phyloP scores from a whole-genome alignment of 129 eudicot genomes.

The Arctium lappa region DNA sequence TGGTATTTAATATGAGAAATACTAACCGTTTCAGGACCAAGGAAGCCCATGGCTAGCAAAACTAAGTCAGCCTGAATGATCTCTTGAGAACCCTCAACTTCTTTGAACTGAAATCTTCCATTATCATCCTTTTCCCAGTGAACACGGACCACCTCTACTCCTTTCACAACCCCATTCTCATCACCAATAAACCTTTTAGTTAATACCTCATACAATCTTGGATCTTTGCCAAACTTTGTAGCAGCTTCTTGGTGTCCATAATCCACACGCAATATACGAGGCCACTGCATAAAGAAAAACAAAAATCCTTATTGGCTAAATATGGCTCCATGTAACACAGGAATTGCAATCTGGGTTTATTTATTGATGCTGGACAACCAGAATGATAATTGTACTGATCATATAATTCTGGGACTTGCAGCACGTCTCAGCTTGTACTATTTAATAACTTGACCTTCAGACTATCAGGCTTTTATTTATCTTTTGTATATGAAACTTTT shows the following conservation, averaged over 20 bases:
- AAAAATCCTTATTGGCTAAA: neutral
- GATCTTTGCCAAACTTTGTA: slow-evolving; percentile 90
- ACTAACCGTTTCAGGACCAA: slow-evolving; percentile 97
- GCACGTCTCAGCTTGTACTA: too few relatives aligned
- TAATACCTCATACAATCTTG: slow-evolving; percentile 85
- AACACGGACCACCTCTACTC: slow-evolving; percentile 76
- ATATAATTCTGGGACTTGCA: too few relatives aligned
- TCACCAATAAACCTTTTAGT: slow-evolving; percentile 88
- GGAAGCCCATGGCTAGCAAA: slow-evolving; percentile 97
- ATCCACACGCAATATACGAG: slow-evolving; percentile 95
- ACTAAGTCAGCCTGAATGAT: slow-evolving; percentile 81
- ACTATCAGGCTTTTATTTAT: too few relatives aligned
- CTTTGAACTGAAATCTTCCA: slow-evolving; percentile 88
- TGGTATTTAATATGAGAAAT: neutral
- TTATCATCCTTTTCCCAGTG: slow-evolving; percentile 91
- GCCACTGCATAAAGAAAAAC: slow-evolving; percentile 65
- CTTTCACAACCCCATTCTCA: slow-evolving; percentile 80
- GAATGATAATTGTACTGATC: too few relatives aligned
- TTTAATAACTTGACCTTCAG: too few relatives aligned
- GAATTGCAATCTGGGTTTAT: too few relatives aligned
- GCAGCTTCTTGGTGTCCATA: slow-evolving; percentile 98
- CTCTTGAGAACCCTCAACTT: slow-evolving; percentile 88
- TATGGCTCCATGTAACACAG: neutral
- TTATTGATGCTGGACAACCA: too few relatives aligned
- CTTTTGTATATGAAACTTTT: too few relatives aligned